phyloP scores from a whole-genome alignment of 345 rosid genomes.

The Gossypium thurberi region DNA sequence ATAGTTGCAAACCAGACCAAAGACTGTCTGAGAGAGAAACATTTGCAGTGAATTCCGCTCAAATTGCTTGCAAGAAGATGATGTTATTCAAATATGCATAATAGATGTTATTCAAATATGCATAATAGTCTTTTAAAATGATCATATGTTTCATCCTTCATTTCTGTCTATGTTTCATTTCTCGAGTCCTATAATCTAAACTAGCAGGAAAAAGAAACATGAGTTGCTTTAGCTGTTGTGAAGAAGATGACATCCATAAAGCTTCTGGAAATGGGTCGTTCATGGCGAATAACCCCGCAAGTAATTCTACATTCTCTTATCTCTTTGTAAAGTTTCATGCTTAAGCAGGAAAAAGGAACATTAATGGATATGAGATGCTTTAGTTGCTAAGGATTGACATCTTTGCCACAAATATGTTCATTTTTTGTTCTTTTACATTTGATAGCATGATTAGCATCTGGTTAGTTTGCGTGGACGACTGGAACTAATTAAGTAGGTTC shows the following conservation, averaged over 20 bases:
- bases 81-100: neutral
- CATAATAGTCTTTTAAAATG: neutral
- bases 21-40: neutral
- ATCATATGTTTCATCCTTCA: neutral
- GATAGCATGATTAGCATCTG: neutral
- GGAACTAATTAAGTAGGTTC: neutral
- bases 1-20: neutral
- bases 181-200: too few relatives aligned
- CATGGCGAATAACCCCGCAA: neutral
- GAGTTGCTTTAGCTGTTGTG: neutral
- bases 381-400: neutral
- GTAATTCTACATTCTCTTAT: constrained; percentile 1
- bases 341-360: neutral
- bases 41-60: neutral
- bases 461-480: neutral
- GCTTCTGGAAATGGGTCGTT: neutral
- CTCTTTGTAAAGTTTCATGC: neutral
- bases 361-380: neutral
- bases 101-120: neutral
- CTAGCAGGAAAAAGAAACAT: neutral
- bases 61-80: neutral
- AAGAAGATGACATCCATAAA: neutral
- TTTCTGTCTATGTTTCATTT: neutral
- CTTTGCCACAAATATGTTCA: neutral
- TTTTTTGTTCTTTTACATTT: neutral